Conservation (phyloP, 1,284 basidiomycete species). For the Stygiomarasmius scandens region DNA sequence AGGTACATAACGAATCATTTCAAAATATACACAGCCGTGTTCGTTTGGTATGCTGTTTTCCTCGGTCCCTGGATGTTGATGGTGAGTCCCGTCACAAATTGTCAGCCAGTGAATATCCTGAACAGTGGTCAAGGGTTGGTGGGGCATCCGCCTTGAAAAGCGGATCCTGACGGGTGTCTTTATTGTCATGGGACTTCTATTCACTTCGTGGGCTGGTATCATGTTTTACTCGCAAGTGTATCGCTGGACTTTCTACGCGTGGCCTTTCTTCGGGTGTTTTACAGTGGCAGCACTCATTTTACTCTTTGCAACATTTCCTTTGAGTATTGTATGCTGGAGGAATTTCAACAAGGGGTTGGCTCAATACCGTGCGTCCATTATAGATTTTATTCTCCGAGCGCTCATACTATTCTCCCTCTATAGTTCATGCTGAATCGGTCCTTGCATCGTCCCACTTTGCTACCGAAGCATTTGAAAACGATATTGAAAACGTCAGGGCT, state of each 20-base stretch:
- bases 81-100: no score
- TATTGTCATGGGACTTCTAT: conserved; percentile 40
- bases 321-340: conserved; percentile 48
- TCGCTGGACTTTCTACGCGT: conserved; percentile 57
- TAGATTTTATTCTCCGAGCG: neutral
- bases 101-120: no score
- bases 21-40: no score
- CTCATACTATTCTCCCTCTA: conserved; percentile 1
- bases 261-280: conserved; percentile 55
- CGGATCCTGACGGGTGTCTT: conserved; percentile 45
- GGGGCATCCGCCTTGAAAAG: conserved; percentile 50
- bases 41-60: no score
- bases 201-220: conserved; percentile 44
- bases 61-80: no score
- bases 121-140: no score
- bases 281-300: conserved; percentile 50
- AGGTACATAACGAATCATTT: neutral
- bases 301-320: conserved; percentile 44
- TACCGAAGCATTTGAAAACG: conserved; percentile 46
- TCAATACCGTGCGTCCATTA: conserved; percentile 44
- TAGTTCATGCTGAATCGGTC: conserved; percentile 48
- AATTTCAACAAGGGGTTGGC: conserved; percentile 57
- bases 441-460: conserved; percentile 47
- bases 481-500: conserved; percentile 29
- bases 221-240: conserved; percentile 61